phyloP scores from a whole-genome alignment of 2,329 filamentous ascomycete species.

The Capronia coronata region DNA sequence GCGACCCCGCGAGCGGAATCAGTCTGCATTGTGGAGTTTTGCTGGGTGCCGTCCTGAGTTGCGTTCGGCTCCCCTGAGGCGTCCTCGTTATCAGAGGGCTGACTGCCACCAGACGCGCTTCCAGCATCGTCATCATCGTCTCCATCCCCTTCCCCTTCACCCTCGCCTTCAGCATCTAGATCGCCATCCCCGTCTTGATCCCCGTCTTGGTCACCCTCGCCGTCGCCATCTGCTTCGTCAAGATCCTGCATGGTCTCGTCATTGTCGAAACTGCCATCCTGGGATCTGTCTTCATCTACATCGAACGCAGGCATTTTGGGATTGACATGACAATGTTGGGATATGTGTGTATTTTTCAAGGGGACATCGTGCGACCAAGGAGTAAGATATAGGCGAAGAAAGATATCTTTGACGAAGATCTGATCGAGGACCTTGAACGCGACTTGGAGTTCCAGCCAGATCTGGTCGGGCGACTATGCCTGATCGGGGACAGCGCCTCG shows the following conservation, averaged over 20 bases:
- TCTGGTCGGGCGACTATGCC: neutral
- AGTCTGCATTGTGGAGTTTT: conserved; percentile 28
- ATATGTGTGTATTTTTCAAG: neutral
- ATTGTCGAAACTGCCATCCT: conserved; percentile 26
- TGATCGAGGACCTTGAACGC: neutral
- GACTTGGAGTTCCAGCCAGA: neutral
- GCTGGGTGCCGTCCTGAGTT: conserved; percentile 32
- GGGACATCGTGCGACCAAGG: too few species aligned
- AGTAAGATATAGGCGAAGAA: too few species aligned
- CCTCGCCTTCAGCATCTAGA: conserved; percentile 39
- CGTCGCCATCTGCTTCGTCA: conserved; percentile 36
- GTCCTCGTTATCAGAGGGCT: conserved; percentile 37
- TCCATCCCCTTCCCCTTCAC: conserved; percentile 44
- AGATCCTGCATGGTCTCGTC: conserved; percentile 42
- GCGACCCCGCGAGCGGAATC: conserved; percentile 21
- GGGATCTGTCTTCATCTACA: conserved; percentile 37
- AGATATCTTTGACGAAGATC: neutral
- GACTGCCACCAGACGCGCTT: conserved; percentile 32
- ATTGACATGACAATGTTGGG: neutral
- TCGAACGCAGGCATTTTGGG: conserved; percentile 30
- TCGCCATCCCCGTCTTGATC: conserved; percentile 43
- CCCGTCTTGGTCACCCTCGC: conserved; percentile 40
- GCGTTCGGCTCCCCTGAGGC: conserved; percentile 40
- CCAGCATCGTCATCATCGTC: conserved; percentile 45
- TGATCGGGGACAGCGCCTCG: neutral